Base-by-base conservation (phyloP, 2,329 filamentous ascomycete species). In the Cephalotrichum gorgonifer region DNA sequence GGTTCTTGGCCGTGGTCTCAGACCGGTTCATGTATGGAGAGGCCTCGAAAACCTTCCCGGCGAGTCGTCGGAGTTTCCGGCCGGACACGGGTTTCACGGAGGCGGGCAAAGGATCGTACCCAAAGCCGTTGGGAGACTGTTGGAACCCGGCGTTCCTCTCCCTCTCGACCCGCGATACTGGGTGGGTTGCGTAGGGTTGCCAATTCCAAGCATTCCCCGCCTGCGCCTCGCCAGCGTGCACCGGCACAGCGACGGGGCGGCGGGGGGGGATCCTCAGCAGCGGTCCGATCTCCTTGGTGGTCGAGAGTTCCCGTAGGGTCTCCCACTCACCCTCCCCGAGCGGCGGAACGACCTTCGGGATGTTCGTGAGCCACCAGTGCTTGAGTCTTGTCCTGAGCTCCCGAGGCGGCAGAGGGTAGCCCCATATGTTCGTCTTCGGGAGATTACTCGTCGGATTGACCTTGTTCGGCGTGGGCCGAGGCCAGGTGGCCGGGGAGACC, bases 291-390 rank as follows among this genome's bases (percentile, higher is more conserved):
- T 43, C 46, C 4, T 15, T 28, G 1, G 73, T 78, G 7, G 56
- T 53, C 3, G 68, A 68, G 31, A 83, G 55, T 23, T 62, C 60
- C n/a, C 61, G 61, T n/a, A 83, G 60, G 14, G 70, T 57, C 14
- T 81, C 67, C 78, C 78, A 83, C 56, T 83, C 76, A 17, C 65
- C 63, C 26, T 59, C 62, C 6, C 69, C 68, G 15, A 83, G 51
- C 0, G 80, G 80, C 22, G 35, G 41, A 27, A 43, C 27, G 15
- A 45, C 47, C 43, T 25, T 39, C 17, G 11, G 8, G 9, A 44
- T 25, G 26, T 27, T 49, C 44, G 22, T 11, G 7, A 20, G 48
- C 44, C 17, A 41, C 45, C 30, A 35, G 38, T 38, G 15, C 30
- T 33, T 27, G 15, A 43, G 43, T 22, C 26, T 20, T 11, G 35